Conservation (phyloP, 345 rosid genomes). For the Linum lewisii region DNA sequence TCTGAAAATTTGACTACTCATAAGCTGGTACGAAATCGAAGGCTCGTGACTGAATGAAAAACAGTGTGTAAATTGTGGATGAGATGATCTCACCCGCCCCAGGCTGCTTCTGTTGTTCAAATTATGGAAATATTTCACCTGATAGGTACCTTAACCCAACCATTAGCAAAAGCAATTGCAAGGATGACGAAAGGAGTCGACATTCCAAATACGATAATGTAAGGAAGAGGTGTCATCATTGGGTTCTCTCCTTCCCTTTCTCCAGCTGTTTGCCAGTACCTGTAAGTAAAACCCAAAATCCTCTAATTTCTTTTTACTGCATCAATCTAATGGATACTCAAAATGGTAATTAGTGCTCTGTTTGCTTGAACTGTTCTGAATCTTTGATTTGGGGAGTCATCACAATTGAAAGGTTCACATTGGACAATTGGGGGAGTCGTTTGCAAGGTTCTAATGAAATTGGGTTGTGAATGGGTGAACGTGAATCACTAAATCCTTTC, state of each 20-base stretch:
- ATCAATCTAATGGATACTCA: background rate
- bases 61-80: background rate
- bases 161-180: slow-evolving; percentile 86
- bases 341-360: too few species aligned
- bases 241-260: slow-evolving; percentile 94
- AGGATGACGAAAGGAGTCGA: slow-evolving; percentile 87
- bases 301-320: background rate
- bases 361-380: too few species aligned
- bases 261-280: slow-evolving; percentile 90
- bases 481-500: too few species aligned
- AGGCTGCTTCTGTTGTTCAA: background rate
- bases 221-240: slow-evolving; percentile 85
- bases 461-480: too few species aligned
- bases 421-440: too few species aligned
- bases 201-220: slow-evolving; percentile 84
- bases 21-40: background rate
- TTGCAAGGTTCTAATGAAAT: too few species aligned
- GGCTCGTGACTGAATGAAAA: background rate
- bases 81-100: background rate
- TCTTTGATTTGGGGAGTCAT: too few species aligned
- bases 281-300: slow-evolving; percentile 18
- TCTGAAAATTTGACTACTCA: too few species aligned
- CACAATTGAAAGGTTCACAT: too few species aligned
- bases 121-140: slow-evolving; percentile 36
- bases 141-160: slow-evolving; percentile 87